Evolutionary conservation across 768 basidiomycete genomes (phyloP), one percentile per base, ranked within the genome.

Genomic region (Lactarius evosmus): DNA sequence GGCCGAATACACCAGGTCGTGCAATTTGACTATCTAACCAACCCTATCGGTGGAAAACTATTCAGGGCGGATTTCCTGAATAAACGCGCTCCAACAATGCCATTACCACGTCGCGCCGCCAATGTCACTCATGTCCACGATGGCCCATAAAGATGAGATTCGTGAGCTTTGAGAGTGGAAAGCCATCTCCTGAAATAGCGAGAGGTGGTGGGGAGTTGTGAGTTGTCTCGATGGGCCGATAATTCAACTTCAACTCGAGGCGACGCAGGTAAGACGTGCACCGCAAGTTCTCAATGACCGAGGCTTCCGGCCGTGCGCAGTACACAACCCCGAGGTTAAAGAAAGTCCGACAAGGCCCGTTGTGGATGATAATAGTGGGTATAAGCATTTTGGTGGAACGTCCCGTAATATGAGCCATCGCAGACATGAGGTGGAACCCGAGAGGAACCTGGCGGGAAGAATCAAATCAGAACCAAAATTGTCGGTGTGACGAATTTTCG

Each of bases 391-490:
- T 40, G 22, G 2, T 9, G 33, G 3, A 29, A 34, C 1, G 44
- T 5, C 11, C 3, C 9, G 0, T 12, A 61, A 32, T 7, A 19
- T 17, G 19, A 61, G 60, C 7, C 40, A 19, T 40, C 32, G 60
- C 34, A 61, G 33, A 34, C 16, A 27, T 5, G 17, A 30, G 40
- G 33, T 41, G 17, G 53, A 55, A 9, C 53, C 61, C 34, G 7
- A 5, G 6, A 56, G 54, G 38, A 62, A 50, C 29, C 41, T 62
- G 0, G 36, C 3, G 19, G 60, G 51, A 12, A 60, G 11, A 1
- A 9, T 2, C 9, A 19, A 7, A 16, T 27, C 8, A 16, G 2
- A 3, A 1, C 1, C 3, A 8, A 4, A 0, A 25, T 8, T 7
- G n/a, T n/a, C n/a, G n/a, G n/a, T n/a, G 5, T 16, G 29, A 33